A percentile compares a stretch with the other conserved stretches of the same genome.
Evolutionary conservation across 2,329 filamentous ascomycete species (phyloP).

Genomic region (Calycina marina): DNA sequence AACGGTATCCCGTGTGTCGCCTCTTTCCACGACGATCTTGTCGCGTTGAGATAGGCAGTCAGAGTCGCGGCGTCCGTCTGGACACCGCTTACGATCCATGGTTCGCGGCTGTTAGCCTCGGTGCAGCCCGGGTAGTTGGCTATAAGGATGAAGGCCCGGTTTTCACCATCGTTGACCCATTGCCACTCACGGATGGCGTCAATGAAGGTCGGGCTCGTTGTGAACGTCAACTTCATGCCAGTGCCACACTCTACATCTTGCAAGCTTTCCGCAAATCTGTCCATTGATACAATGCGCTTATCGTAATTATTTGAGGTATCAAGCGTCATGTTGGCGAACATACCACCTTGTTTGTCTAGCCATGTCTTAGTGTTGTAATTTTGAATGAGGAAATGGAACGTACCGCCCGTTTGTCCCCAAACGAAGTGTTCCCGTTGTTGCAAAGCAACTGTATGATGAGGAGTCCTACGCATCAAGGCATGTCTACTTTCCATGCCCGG

Average conservation of each 20-base stretch:
- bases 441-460: neutral
- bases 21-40: slow-evolving; percentile 3
- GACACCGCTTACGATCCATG: slow-evolving; percentile 3
- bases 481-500: neutral
- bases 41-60: slow-evolving; percentile 5
- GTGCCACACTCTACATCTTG: slow-evolving; percentile 1
- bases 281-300: slow-evolving; percentile 3
- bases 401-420: no score
- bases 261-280: slow-evolving; percentile 2
- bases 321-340: slow-evolving; percentile 5
- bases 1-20: neutral
- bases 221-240: slow-evolving; percentile 2
- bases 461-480: neutral
- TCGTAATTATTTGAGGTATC: slow-evolving; percentile 2
- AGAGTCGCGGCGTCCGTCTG: slow-evolving; percentile 3
- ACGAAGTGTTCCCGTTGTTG: neutral
- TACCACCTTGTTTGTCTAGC: neutral
- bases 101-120: slow-evolving; percentile 2
- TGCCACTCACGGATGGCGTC: slow-evolving; percentile 4
- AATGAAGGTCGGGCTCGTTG: slow-evolving; percentile 2
- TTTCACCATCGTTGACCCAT: slow-evolving; percentile 4
- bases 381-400: no score
- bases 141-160: slow-evolving; percentile 5
- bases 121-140: slow-evolving; percentile 4
- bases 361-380: no score